These are phyloP conservation scores for Nicotiana paniculata DNA, from an alignment of 257 asterid species.

Conservation along the genomic window DNA sequence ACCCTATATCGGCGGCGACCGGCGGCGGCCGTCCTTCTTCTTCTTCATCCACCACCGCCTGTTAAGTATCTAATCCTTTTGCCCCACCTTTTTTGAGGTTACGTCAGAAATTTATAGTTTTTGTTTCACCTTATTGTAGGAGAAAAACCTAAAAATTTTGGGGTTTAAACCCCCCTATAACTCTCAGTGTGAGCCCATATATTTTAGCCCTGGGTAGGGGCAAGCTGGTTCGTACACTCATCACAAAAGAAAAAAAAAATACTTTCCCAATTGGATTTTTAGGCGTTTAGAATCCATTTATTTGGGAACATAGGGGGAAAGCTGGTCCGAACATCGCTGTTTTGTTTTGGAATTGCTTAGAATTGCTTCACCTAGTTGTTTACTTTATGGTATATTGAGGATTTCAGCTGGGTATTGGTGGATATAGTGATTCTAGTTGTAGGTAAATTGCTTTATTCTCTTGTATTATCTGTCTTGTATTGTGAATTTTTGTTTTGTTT, in stretches of 20 bases:
- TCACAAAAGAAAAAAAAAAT: background rate
- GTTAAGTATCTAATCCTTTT: background rate
- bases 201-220: background rate
- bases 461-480: background rate
- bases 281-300: background rate
- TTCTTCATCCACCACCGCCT: background rate
- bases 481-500: background rate
- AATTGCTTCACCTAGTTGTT: background rate
- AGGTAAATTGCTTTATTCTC: background rate
- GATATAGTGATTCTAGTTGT: background rate
- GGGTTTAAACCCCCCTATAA: background rate
- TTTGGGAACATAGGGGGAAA: background rate
- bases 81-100: background rate
- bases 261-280: background rate
- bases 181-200: background rate
- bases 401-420: constrained; percentile 12
- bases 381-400: background rate
- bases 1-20: background rate
- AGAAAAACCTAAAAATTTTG: background rate
- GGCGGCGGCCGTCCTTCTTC: background rate
- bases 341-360: background rate
- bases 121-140: background rate
- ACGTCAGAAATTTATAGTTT: background rate
- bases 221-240: background rate
- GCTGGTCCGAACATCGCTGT: background rate